These are phyloP conservation scores for Auricularia heimuer DNA, from an alignment of 768 basidiomycete species.

Conservation along the genomic window DNA sequence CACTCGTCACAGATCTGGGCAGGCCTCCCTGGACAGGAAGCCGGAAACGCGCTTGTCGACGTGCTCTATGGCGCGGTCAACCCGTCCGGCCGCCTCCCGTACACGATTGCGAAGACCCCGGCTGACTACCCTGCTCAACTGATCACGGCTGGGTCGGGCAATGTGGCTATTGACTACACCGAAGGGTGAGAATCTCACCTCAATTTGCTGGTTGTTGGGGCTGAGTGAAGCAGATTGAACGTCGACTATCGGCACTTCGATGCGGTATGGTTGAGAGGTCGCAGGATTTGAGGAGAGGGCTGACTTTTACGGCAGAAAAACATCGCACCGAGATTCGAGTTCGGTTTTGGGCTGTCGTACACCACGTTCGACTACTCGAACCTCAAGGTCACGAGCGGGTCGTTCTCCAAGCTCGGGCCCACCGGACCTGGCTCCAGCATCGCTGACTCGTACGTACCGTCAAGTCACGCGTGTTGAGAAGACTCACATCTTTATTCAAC, in stretches of 20 bases:
- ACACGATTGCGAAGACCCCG: conserved; percentile 27
- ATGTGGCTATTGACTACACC: background rate
- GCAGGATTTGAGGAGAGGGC: conserved; percentile 1
- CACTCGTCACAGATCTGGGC: conserved; percentile 32
- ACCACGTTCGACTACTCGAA: conserved; percentile 45
- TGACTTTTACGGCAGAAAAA: conserved; percentile 13
- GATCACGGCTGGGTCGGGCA: conserved; percentile 25
- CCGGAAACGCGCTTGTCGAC: conserved; percentile 54
- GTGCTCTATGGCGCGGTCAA: conserved; percentile 70
- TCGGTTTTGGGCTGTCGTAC: conserved; percentile 46
- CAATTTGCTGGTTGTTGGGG: conserved; percentile 14
- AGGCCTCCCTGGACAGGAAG: conserved; percentile 65
- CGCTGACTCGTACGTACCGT: conserved; percentile 35
- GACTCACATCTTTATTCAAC: background rate
- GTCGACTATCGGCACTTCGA: conserved; percentile 55
- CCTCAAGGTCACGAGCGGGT: conserved; percentile 30
- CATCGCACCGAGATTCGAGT: conserved; percentile 38
- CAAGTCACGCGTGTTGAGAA: background rate
- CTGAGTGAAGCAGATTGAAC: conserved; percentile 44
- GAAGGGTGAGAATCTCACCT: conserved; percentile 34
- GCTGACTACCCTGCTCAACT: conserved; percentile 27
- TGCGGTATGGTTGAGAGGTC: conserved; percentile 15
- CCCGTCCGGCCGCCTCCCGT: conserved; percentile 38
- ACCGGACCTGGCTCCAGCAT: conserved; percentile 41
- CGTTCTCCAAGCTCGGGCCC: conserved; percentile 16